A percentile compares a stretch with the other conserved stretches of the same genome.
Conservation (phyloP, 2,329 filamentous ascomycete species). For the Coniochaeta sp. region DNA sequence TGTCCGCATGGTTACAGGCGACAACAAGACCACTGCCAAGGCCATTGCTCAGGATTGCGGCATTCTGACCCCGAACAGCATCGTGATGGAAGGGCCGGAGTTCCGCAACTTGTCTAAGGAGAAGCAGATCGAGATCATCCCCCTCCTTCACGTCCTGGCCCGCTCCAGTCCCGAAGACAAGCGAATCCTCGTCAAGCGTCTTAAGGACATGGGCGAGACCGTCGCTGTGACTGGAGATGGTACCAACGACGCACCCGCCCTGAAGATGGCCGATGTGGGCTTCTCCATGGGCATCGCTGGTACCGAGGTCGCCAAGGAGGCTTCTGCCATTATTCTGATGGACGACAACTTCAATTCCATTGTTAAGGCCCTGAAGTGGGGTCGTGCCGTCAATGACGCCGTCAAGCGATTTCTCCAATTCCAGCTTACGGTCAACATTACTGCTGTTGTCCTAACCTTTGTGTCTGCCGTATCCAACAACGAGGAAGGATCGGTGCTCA, state of each 20-base stretch:
- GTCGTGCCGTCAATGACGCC: slow-evolving; percentile 68
- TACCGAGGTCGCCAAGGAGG: slow-evolving; percentile 79
- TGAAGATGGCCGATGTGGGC: slow-evolving; percentile 75
- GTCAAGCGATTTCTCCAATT: slow-evolving; percentile 73
- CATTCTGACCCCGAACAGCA: slow-evolving; percentile 59
- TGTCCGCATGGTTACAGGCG: slow-evolving; percentile 80
- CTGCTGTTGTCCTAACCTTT: slow-evolving; percentile 80
- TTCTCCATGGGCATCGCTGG: slow-evolving; percentile 83
- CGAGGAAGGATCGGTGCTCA: slow-evolving; percentile 68
- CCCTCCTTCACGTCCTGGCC: slow-evolving; percentile 63
- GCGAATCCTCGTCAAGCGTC: slow-evolving; percentile 61
- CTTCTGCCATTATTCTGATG: slow-evolving; percentile 80
- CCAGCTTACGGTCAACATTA: slow-evolving; percentile 85
- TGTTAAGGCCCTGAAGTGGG: slow-evolving; percentile 77
- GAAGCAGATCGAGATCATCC: slow-evolving; percentile 61
- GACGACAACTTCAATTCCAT: slow-evolving; percentile 86
- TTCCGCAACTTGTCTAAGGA: slow-evolving; percentile 65
- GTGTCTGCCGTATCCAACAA: slow-evolving; percentile 71
- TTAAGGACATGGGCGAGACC: slow-evolving; percentile 68
- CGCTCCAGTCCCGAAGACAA: slow-evolving; percentile 73
- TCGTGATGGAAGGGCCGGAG: slow-evolving; percentile 71
- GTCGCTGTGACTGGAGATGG: slow-evolving; percentile 80
- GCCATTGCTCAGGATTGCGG: slow-evolving; percentile 75
- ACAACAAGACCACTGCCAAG: slow-evolving; percentile 72
- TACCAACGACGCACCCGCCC: slow-evolving; percentile 75